These are phyloP conservation scores for Odontarrhena argentea DNA, from an alignment of 345 rosid species.

Conservation along the genomic window DNA sequence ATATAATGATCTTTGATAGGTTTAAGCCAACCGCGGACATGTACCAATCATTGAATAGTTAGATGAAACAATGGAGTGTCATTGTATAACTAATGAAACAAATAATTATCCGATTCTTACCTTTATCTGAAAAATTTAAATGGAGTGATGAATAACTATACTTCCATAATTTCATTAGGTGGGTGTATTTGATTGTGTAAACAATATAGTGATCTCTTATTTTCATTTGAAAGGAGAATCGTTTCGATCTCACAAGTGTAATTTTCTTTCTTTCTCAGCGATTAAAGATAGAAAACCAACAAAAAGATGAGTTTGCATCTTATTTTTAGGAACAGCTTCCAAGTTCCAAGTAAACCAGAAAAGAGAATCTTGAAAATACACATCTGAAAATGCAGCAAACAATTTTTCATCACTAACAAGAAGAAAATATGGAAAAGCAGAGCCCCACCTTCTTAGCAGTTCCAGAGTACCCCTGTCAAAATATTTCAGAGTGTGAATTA, in stretches of 20 bases:
- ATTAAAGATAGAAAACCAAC: conserved; percentile 18
- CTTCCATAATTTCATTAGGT: background rate
- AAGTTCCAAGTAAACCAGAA: conserved; percentile 1
- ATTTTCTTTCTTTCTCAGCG: conserved; percentile 8
- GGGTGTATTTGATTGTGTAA: background rate
- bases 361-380: conserved; percentile 32
- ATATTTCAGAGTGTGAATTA: conserved; percentile 32
- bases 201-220: background rate
- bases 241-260: conserved; percentile 5
- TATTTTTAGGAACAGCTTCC: conserved; percentile 24
- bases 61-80: too few species aligned
- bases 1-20: background rate
- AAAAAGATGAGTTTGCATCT: conserved; percentile 37
- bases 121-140: too few species aligned
- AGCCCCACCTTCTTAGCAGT: conserved; percentile 40
- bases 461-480: conserved; percentile 39
- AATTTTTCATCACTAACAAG: conserved; percentile 38
- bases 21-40: too few species aligned
- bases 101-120: too few species aligned
- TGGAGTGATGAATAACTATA: background rate
- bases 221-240: background rate
- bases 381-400: conserved; percentile 38
- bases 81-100: too few species aligned
- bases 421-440: conserved; percentile 33
- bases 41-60: too few species aligned